phyloP scores from a whole-genome alignment of 163 green algal genomes.

The Scenedesmus sp. region DNA sequence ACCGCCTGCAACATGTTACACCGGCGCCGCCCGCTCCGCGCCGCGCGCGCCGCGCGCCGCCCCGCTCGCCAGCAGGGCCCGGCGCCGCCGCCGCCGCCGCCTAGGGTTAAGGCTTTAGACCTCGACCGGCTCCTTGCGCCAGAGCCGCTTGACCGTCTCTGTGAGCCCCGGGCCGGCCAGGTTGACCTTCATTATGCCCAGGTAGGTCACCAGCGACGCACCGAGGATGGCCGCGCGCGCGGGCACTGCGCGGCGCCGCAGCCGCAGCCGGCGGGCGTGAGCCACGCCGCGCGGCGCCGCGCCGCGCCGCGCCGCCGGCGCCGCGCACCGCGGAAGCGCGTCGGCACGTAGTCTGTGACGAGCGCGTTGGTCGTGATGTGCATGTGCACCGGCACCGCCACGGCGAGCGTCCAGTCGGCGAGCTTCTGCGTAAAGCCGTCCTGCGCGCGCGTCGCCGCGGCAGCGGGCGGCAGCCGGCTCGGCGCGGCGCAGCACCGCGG shows the following conservation, averaged over 20 bases:
- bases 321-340: slow-evolving; percentile 49
- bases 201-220: slow-evolving; percentile 52
- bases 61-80: no score
- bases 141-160: slow-evolving; percentile 60
- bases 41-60: no score
- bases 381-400: slow-evolving; percentile 77
- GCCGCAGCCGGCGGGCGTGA: not conserved
- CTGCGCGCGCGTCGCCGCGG: slow-evolving; percentile 40
- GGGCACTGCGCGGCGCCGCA: slow-evolving; percentile 32
- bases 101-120: not conserved
- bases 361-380: slow-evolving; percentile 80
- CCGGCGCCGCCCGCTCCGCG: no score
- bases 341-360: slow-evolving; percentile 80
- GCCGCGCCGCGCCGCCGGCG: not conserved
- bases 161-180: slow-evolving; percentile 65
- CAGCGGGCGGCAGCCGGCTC: not conserved
- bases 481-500: not conserved
- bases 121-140: slow-evolving; percentile 46
- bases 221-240: slow-evolving; percentile 56
- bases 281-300: not conserved
- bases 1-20: no score
- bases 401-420: slow-evolving; percentile 64
- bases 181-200: slow-evolving; percentile 74
- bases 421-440: slow-evolving; percentile 56
- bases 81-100: no score